Conservation (phyloP, 495 filamentous ascomycete genomes). For the Xylaria venustula region DNA sequence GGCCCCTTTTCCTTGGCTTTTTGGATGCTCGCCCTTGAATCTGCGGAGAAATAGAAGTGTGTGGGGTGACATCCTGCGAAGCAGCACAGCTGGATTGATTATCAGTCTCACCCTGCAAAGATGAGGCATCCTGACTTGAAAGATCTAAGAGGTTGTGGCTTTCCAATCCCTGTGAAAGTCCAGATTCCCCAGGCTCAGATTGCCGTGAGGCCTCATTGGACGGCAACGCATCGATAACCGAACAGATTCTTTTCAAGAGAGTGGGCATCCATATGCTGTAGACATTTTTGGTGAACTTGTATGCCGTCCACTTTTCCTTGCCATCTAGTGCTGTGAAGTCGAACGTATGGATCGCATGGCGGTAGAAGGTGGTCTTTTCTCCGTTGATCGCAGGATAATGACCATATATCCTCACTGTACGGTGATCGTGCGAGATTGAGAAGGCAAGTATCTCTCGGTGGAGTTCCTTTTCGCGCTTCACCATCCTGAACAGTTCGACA, state of each 20-base stretch:
- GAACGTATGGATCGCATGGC: conserved; percentile 24
- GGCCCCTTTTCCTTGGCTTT: no score
- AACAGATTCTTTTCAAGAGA: conserved; percentile 41
- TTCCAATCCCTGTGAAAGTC: no score
- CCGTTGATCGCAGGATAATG: conserved; percentile 34
- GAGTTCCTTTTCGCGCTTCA: conserved; percentile 37
- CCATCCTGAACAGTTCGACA: conserved; percentile 32
- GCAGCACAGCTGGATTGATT: no score
- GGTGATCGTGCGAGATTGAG: conserved; percentile 47
- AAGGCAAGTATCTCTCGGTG: conserved; percentile 44
- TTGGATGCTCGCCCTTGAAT: no score
- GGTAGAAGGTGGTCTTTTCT: conserved; percentile 33
- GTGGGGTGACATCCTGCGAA: no score
- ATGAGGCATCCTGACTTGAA: no score
- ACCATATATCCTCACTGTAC: conserved; percentile 37
- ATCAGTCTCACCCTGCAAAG: no score
- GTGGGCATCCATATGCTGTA: conserved; percentile 42
- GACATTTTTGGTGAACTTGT: conserved; percentile 39
- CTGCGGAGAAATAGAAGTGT: no score
- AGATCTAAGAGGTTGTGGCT: no score
- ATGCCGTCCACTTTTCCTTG: conserved; percentile 39
- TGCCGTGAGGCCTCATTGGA: conserved; percentile 12
- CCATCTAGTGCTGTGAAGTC: conserved; percentile 21
- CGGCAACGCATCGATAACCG: conserved; percentile 40
- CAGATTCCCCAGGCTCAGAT: conserved; percentile 9